These are phyloP conservation scores for Neurospora africana DNA, from an alignment of 495 filamentous ascomycete genomes.

Conservation along the genomic window DNA sequence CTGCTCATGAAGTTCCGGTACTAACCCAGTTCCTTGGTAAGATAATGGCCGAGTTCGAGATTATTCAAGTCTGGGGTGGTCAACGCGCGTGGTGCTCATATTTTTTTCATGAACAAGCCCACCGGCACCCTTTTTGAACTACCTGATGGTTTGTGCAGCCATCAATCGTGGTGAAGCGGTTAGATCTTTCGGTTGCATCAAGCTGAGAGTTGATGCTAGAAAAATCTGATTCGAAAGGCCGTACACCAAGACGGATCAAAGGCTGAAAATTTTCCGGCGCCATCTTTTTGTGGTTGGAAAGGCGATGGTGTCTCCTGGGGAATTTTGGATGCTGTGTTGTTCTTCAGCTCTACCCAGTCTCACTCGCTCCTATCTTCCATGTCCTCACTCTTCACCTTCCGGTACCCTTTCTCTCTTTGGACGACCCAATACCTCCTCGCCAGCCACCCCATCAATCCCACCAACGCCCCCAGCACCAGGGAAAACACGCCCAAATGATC, in stretches of 20 bases:
- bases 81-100: too few relatives aligned
- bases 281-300: background rate
- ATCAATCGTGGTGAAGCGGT: background rate
- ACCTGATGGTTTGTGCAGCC: background rate
- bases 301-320: background rate
- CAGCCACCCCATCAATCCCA: constrained; percentile 3
- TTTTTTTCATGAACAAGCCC: too few relatives aligned
- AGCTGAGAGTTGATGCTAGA: background rate
- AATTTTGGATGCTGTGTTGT: background rate
- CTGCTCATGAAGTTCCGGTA: too few relatives aligned
- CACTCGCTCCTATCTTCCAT: background rate
- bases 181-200: background rate
- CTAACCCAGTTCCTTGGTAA: too few relatives aligned
- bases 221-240: background rate
- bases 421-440: background rate
- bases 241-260: background rate
- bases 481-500: constrained; percentile 29
- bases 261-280: background rate
- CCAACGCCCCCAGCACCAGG: constrained; percentile 14
- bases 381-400: background rate
- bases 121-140: background rate
- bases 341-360: background rate
- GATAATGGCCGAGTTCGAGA: too few relatives aligned
- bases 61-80: too few relatives aligned
- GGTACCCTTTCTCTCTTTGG: constrained; percentile 5